These are phyloP conservation scores for Neonectria magnoliae DNA, from an alignment of 2,329 filamentous ascomycete species.

Conservation along the genomic window DNA sequence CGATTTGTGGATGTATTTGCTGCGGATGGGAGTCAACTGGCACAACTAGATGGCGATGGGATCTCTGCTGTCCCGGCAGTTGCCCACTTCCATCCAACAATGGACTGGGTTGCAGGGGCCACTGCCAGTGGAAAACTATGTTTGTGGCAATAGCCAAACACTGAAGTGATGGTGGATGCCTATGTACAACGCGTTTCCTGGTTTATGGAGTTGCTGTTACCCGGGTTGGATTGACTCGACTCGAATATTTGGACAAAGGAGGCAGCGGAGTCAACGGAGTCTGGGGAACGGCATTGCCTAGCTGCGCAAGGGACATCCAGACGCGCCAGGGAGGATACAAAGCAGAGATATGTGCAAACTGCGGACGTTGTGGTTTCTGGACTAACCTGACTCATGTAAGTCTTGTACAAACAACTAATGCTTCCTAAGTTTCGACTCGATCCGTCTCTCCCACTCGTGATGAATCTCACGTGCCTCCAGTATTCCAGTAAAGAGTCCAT, in stretches of 20 bases:
- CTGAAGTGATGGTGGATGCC: not conserved
- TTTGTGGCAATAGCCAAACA: slow-evolving; percentile 76
- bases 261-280: not conserved
- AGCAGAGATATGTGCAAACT: not conserved
- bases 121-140: slow-evolving; percentile 93
- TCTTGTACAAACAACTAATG: slow-evolving; percentile 2
- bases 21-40: slow-evolving; percentile 83
- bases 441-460: not conserved
- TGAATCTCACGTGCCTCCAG: not conserved
- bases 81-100: slow-evolving; percentile 85
- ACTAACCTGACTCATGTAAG: not conserved
- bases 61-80: slow-evolving; percentile 96
- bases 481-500: not conserved
- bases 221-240: not conserved
- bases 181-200: not conserved
- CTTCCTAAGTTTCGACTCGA: not conserved
- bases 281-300: not conserved
- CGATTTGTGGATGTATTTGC: slow-evolving; percentile 94
- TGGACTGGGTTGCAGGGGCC: slow-evolving; percentile 92
- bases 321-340: not conserved
- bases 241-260: not conserved
- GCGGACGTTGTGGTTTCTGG: not conserved
- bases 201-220: slow-evolving; percentile 5
- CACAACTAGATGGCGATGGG: slow-evolving; percentile 85
- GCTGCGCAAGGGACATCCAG: not conserved